phyloP scores from a whole-genome alignment of 768 basidiomycete species.

The Boletus tomentosulus region DNA sequence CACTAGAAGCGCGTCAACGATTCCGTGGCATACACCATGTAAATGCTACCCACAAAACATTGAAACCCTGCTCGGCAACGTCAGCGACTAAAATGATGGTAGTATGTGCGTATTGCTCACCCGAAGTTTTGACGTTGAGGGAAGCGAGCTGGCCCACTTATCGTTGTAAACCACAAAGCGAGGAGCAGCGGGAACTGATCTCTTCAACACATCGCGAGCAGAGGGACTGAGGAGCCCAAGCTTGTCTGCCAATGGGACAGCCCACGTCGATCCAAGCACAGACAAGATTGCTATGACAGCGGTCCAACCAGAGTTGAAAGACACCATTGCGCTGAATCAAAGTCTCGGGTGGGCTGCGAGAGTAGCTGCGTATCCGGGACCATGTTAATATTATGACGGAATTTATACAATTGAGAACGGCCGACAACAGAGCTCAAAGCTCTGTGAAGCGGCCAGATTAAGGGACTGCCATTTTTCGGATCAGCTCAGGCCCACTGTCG shows the following conservation, averaged over 20 bases:
- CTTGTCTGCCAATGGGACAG: conserved; percentile 14
- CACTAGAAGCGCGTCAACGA: conserved; percentile 12
- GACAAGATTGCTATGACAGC: conserved; percentile 1
- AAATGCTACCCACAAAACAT: conserved; percentile 24
- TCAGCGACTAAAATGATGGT: background rate
- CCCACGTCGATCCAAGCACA: conserved; percentile 3
- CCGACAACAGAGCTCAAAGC: no score
- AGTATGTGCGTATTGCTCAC: conserved; percentile 23
- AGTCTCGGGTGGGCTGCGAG: background rate
- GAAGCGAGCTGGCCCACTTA: conserved; percentile 38
- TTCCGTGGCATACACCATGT: background rate
- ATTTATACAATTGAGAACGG: background rate
- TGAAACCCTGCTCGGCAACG: conserved; percentile 23
- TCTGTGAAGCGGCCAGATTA: background rate
- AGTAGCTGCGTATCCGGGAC: background rate
- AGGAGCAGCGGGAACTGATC: conserved; percentile 38
- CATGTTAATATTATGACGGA: background rate
- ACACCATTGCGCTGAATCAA: background rate
- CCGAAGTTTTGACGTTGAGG: conserved; percentile 39
- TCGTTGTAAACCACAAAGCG: conserved; percentile 42
- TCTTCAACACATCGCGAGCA: conserved; percentile 18
- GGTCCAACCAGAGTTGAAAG: background rate
- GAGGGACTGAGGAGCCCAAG: conserved; percentile 12
- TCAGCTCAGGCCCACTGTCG: background rate
- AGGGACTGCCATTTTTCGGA: background rate